These are phyloP conservation scores for Candida ovalis DNA, from an alignment of 805 yeast species.

Conservation along the genomic window DNA sequence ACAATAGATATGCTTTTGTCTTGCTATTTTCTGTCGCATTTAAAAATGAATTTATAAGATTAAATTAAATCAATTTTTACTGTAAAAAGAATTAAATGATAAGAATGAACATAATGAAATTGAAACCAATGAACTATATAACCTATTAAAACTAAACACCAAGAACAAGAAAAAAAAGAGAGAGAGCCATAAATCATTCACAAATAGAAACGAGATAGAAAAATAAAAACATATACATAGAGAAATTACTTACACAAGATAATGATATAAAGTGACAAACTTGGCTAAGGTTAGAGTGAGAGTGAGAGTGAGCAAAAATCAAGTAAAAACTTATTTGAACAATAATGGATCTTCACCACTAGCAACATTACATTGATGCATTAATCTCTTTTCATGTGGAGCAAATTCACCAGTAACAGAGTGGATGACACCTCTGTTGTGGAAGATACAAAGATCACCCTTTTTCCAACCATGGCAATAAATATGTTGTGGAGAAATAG, in stretches of 20 bases:
- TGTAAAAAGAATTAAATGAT: not conserved
- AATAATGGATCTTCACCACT: constrained; percentile 65
- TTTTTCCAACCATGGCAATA: constrained; percentile 80
- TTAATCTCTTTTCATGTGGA: constrained; percentile 71
- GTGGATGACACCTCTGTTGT: constrained; percentile 88
- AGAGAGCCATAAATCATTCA: not conserved
- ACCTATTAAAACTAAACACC: not conserved
- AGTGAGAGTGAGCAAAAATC: no score
- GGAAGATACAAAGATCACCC: constrained; percentile 85
- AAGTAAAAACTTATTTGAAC: constrained; percentile 7
- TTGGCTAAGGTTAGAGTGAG: no score
- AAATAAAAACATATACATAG: not conserved
- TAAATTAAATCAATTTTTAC: no score
- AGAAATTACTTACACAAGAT: constrained; percentile 1
- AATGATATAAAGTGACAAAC: no score
- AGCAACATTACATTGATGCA: constrained; percentile 94
- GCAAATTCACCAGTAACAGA: constrained; percentile 88
- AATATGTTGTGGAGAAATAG: constrained; percentile 67
- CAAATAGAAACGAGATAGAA: not conserved
- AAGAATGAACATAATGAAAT: not conserved
- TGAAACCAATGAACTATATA: not conserved
- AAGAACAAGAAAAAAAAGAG: not conserved
- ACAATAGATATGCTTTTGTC: not conserved
- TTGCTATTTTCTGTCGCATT: not conserved
- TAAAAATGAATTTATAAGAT: no score